Percentiles rank a stretch among this genome's conserved stretches.
These are phyloP conservation scores for Hygrocybe punicea DNA, from an alignment of 768 basidiomycete species.

Conservation along the genomic window DNA sequence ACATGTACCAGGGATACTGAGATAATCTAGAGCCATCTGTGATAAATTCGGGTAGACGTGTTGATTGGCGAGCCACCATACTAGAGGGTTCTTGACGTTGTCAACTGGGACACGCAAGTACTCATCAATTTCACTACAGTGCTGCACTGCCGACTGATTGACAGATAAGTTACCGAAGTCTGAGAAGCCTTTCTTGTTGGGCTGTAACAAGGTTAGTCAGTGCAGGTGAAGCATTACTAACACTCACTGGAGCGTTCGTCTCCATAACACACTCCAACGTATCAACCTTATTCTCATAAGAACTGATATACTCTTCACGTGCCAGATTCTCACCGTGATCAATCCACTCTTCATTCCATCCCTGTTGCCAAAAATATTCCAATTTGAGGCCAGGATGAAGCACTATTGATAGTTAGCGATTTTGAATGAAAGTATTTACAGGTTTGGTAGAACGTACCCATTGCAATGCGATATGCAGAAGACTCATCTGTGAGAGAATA, in stretches of 20 bases:
- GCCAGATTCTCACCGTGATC: background rate
- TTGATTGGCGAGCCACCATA: conserved; percentile 13
- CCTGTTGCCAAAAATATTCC: background rate
- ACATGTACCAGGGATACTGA: conserved; percentile 4
- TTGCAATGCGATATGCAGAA: conserved; percentile 25
- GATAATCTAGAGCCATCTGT: conserved; percentile 11
- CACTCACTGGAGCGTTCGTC: background rate
- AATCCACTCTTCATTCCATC: background rate
- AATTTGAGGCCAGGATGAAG: conserved; percentile 10
- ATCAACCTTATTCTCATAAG: background rate
- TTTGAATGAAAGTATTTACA: background rate
- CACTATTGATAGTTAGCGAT: background rate
- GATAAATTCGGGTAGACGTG: conserved; percentile 10
- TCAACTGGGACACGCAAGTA: conserved; percentile 15
- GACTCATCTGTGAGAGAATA: conserved; percentile 24
- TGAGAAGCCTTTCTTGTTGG: background rate
- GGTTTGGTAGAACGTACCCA: conserved; percentile 18
- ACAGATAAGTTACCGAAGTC: background rate
- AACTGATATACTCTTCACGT: background rate
- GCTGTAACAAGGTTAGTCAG: background rate
- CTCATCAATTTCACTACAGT: conserved; percentile 3
- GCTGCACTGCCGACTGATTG: background rate
- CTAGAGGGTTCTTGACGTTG: conserved; percentile 9
- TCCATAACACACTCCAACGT: background rate
- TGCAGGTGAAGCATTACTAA: background rate